Evolutionary conservation across 345 rosid genomes (phyloP).

Genomic region (Salix suchowensis): DNA sequence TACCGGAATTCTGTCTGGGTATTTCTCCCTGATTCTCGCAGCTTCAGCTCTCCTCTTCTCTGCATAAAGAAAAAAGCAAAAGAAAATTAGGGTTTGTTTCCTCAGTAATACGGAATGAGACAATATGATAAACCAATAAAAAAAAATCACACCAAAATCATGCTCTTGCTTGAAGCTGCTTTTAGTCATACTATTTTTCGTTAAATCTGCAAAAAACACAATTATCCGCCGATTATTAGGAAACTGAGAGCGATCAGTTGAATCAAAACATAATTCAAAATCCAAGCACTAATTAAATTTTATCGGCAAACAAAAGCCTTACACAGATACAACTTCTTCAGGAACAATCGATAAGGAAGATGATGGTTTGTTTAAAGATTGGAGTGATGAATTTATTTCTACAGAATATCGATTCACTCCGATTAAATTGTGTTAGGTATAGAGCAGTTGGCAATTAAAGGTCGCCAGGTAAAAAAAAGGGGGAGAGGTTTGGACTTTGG

Average conservation of each 20-base stretch:
- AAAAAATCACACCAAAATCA: constrained; percentile 45
- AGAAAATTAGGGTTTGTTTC: not conserved
- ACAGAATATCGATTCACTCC: not conserved
- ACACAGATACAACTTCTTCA: not conserved
- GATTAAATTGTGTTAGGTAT: not conserved
- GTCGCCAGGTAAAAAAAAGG: not conserved
- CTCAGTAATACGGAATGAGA: not conserved
- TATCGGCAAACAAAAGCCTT: not conserved
- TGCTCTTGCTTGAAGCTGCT: constrained; percentile 63
- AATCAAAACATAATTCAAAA: not conserved
- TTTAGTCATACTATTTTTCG: constrained; percentile 38
- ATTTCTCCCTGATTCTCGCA: constrained; percentile 63
- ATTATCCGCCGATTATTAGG: not conserved
- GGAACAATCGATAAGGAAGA: not conserved
- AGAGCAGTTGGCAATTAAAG: not conserved
- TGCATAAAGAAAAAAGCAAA: constrained; percentile 7
- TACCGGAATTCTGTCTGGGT: constrained; percentile 73
- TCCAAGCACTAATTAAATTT: not conserved
- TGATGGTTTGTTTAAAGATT: not conserved
- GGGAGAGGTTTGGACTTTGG: no score
- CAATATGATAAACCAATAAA: not conserved
- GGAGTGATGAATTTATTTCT: not conserved
- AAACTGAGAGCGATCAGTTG: not conserved
- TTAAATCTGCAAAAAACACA: not conserved
- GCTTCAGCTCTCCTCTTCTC: constrained; percentile 73